Base-by-base conservation (phyloP, 1,284 basidiomycete species). In the Meripilus lineatus region DNA sequence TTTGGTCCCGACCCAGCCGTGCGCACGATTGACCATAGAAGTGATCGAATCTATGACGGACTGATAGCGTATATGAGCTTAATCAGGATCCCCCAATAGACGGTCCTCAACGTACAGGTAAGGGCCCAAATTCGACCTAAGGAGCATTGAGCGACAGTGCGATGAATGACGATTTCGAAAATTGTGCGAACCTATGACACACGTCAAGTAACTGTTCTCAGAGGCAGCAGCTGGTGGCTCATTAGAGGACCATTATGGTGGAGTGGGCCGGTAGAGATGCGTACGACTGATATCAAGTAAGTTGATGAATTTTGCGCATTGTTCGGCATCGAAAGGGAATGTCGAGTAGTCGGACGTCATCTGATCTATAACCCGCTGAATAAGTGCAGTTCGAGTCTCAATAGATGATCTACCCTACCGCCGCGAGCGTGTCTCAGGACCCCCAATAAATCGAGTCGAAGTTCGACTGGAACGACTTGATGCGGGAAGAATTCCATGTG, bases 401-500 rank as follows among this genome's bases (percentile, higher is more conserved):
- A 21, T 10, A 20, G 24, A 13, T 25, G 26, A n/a, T 14, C 26
- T 4, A 35, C 49, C 26, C 28, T 33, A 63, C 59, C 59, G 13
- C 44, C 45, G 38, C 46, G 47, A 8, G 49, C 53, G 38, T 60
- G 57, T 18, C 49, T 50, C 20, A 62, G 42, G 4, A 58, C 48
- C 11, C 45, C 44, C 24, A 51, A 40, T 1, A 62, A 48, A 21
- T 54, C 54, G 10, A 41, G 21, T 3, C 49, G 46, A 17, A 47
- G 32, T 0, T 21, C 25, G 6, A n/a, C 14, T 13, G 46, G 34
- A 13, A 59, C 40, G 1, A 46, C 14, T 4, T 45, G 46, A 45
- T 61, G 53, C 6, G 61, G 61, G 40, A 61, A 63, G 34, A 50
- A 63, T 43, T 62, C 59, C 25, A 52, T 36, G 43, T 62, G 59